Conservation (phyloP, 2,329 filamentous ascomycete genomes). For the Epichloe aotearoae region DNA sequence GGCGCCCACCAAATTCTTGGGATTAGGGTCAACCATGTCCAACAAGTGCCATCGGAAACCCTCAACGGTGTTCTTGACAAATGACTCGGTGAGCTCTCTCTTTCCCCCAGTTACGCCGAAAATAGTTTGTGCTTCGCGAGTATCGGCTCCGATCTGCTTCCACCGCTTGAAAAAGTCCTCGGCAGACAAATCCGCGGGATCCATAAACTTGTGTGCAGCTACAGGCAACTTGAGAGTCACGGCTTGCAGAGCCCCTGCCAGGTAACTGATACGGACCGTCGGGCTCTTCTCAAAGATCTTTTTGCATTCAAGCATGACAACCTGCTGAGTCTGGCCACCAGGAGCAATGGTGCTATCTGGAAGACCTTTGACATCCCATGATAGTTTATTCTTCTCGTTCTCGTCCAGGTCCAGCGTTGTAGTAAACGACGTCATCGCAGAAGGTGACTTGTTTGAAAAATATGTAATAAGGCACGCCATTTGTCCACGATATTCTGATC, state of each 20-base stretch:
- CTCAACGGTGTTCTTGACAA: slow-evolving; percentile 59
- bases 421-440: slow-evolving; percentile 78
- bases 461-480: slow-evolving; percentile 93
- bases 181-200: slow-evolving; percentile 67
- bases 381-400: slow-evolving; percentile 50
- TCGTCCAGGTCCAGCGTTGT: slow-evolving; percentile 79
- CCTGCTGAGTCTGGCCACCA: slow-evolving; percentile 75
- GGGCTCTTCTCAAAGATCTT: slow-evolving; percentile 71
- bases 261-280: slow-evolving; percentile 86
- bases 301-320: slow-evolving; percentile 87
- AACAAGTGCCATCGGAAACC: slow-evolving; percentile 86
- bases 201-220: slow-evolving; percentile 91
- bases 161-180: slow-evolving; percentile 99
- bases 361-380: slow-evolving; percentile 76
- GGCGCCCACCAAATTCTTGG: slow-evolving; percentile 85
- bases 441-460: slow-evolving; percentile 86
- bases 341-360: slow-evolving; percentile 70
- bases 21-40: slow-evolving; percentile 77
- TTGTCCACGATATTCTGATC: slow-evolving; percentile 90
- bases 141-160: slow-evolving; percentile 90
- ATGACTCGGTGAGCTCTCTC: slow-evolving; percentile 54
- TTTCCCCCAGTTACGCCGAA: slow-evolving; percentile 50
- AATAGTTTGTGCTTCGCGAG: slow-evolving; percentile 78
- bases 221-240: slow-evolving; percentile 85
- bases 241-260: slow-evolving; percentile 85